These are phyloP conservation scores for Skeletonema menzelii DNA, from an alignment of 108 stramenopile species.

Conservation along the genomic window DNA sequence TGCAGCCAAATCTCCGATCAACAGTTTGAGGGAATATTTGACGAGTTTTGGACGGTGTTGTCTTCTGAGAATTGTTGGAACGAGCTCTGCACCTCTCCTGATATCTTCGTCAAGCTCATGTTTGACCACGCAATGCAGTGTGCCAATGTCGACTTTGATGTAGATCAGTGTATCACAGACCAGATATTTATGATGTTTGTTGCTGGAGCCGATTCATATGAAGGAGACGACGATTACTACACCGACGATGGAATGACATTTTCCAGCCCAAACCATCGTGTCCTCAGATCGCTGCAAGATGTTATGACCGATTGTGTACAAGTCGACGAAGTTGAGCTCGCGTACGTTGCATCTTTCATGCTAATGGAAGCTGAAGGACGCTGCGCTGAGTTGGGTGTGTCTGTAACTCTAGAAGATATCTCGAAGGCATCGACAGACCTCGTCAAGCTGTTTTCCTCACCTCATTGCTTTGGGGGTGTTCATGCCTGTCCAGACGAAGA, in stretches of 20 bases:
- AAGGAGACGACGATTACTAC: not conserved
- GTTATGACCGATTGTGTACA: not conserved
- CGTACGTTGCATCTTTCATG: not conserved
- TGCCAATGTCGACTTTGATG: constrained; percentile 19
- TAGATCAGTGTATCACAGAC: constrained; percentile 24
- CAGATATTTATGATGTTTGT: constrained; percentile 1
- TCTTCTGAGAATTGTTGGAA: not conserved
- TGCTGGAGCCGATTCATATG: not conserved
- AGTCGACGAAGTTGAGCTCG: not conserved
- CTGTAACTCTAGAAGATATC: not conserved
- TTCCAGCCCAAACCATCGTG: not conserved
- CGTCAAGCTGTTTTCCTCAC: constrained; percentile 13
- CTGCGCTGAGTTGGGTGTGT: constrained; percentile 9
- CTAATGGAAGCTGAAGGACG: constrained; percentile 9
- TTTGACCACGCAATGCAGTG: constrained; percentile 1
- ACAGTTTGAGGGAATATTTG: not conserved
- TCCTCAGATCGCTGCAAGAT: not conserved
- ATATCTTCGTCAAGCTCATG: not conserved
- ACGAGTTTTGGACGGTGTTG: not conserved
- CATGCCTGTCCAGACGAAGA: constrained; percentile 8
- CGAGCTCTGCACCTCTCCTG: not conserved
- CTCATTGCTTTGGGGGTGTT: constrained; percentile 11
- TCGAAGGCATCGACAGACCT: constrained; percentile 23
- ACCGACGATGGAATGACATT: not conserved
- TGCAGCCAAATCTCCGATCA: not conserved